Evolutionary conservation across 306 rosid genomes (phyloP).

Genomic region (Spatholobus suberectus): DNA sequence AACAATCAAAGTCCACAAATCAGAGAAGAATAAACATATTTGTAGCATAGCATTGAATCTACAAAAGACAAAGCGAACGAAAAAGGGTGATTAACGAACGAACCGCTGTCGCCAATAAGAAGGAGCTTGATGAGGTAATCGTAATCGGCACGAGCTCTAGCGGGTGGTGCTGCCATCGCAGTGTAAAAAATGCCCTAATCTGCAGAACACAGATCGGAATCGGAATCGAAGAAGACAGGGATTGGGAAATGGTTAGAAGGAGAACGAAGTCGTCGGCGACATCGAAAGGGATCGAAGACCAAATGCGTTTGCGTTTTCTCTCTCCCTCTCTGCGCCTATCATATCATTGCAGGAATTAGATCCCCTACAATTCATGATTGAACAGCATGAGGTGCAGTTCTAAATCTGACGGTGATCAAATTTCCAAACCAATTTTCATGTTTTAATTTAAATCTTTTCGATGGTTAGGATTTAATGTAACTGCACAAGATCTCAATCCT

Average conservation of each 20-base stretch:
- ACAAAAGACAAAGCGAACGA: background rate
- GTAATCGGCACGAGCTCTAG: constrained; percentile 90
- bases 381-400: too few species aligned
- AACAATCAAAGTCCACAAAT: background rate
- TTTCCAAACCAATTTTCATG: too few species aligned
- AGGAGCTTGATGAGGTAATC: constrained; percentile 91
- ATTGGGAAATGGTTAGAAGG: constrained; percentile 19
- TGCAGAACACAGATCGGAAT: constrained; percentile 38
- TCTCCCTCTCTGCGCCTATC: constrained; percentile 22
- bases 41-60: background rate
- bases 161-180: constrained; percentile 73
- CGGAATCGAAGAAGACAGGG: constrained; percentile 3
- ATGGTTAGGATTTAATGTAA: too few species aligned
- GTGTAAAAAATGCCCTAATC: background rate
- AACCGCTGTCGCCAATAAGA: constrained; percentile 91
- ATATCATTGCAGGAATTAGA: background rate
- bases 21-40: background rate
- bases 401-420: too few species aligned
- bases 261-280: constrained; percentile 51
- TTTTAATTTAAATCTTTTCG: too few species aligned
- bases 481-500: too few species aligned
- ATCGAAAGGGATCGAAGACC: constrained; percentile 47
- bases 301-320: constrained; percentile 33
- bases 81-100: constrained; percentile 34
- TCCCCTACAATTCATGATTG: too few species aligned